Conservation (phyloP, 2,329 filamentous ascomycete genomes). For the Arachnomyces sp. region DNA sequence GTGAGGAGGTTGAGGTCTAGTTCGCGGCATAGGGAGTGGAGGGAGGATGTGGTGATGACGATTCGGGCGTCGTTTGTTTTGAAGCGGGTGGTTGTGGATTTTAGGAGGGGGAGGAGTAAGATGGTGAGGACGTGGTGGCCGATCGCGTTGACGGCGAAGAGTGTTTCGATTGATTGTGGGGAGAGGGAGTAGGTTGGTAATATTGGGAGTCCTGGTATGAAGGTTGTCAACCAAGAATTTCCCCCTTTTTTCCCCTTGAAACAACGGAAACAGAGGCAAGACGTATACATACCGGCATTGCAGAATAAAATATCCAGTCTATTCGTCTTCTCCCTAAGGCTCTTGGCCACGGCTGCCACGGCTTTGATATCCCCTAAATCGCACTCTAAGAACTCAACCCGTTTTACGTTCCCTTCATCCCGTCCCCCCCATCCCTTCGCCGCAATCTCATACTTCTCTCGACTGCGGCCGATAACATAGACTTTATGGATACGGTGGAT, state of each 20-base stretch:
- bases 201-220: conserved; percentile 14
- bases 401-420: conserved; percentile 11
- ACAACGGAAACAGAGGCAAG: neutral
- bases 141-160: conserved; percentile 45
- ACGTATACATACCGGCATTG: conserved; percentile 21
- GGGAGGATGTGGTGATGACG: conserved; percentile 33
- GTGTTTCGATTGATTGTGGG: conserved; percentile 38
- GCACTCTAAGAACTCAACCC: conserved; percentile 22
- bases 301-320: conserved; percentile 26
- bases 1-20: conserved; percentile 20
- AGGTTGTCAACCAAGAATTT: no score
- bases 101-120: conserved; percentile 34
- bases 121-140: conserved; percentile 46
- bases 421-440: conserved; percentile 17
- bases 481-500: conserved; percentile 22
- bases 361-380: conserved; percentile 23
- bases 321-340: conserved; percentile 16
- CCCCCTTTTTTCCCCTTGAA: no score
- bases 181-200: conserved; percentile 18
- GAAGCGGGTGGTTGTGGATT: conserved; percentile 12
- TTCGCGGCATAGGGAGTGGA: conserved; percentile 21
- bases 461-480: conserved; percentile 22
- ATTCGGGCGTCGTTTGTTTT: conserved; percentile 35
- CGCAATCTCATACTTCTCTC: conserved; percentile 17
- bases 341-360: conserved; percentile 15